Evolutionary conservation across 345 rosid species (phyloP).

Genomic region (Toxicodendron radicans): DNA sequence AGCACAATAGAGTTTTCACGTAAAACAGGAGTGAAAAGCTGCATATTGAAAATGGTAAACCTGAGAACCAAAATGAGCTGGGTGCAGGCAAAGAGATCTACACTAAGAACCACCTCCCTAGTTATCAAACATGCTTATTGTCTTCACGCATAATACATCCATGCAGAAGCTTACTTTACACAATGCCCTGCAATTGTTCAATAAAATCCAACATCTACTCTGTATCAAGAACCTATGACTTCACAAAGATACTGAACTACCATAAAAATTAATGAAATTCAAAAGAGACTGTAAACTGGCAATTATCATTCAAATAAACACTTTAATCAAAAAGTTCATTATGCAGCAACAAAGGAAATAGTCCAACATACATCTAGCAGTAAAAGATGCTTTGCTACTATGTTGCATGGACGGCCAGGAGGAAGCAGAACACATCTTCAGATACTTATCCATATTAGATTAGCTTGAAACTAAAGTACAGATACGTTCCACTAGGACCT

Average conservation of each 20-base stretch:
- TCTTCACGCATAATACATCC: neutral
- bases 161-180: conserved; percentile 13
- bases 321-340: conserved; percentile 22
- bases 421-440: conserved; percentile 51
- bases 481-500: conserved; percentile 51
- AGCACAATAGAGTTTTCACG: conserved; percentile 13
- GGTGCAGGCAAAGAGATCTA: conserved; percentile 2
- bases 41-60: neutral
- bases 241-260: conserved; percentile 2
- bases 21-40: conserved; percentile 1
- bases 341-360: conserved; percentile 34
- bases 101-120: conserved; percentile 14
- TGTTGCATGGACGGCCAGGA: conserved; percentile 42
- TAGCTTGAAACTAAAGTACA: conserved; percentile 46
- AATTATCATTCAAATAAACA: conserved; percentile 22
- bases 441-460: conserved; percentile 44
- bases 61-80: neutral
- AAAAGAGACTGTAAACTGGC: conserved; percentile 11
- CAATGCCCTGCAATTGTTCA: neutral
- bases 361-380: conserved; percentile 63
- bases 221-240: conserved; percentile 12
- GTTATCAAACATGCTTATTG: conserved; percentile 1
- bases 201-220: conserved; percentile 3
- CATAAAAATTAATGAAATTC: neutral
- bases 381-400: conserved; percentile 54